phyloP scores from a whole-genome alignment of 208 protist species.

The Acanthamoeba royreba region DNA sequence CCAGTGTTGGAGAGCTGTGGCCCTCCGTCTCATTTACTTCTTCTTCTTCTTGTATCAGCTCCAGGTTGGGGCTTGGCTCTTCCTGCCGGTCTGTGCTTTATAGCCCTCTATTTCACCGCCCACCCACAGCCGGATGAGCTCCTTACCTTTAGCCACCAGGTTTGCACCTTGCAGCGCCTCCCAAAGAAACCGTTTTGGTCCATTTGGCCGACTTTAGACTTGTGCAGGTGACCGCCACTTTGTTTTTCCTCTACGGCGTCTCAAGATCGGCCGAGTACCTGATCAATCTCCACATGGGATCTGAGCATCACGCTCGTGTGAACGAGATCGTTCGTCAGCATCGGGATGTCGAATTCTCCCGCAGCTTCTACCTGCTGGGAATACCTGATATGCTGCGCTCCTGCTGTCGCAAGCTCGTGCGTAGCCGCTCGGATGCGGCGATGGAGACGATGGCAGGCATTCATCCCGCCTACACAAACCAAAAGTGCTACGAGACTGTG shows the following conservation, averaged over 20 bases:
- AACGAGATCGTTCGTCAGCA: not conserved
- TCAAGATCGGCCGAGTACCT: not conserved
- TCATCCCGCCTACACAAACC: constrained; percentile 22
- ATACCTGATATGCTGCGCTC: not conserved
- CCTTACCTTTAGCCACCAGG: not conserved
- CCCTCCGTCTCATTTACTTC: not conserved
- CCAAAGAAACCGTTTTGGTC: too few species aligned
- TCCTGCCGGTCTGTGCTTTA: not conserved
- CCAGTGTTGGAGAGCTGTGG: too few species aligned
- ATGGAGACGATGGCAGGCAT: not conserved
- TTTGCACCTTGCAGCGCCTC: too few species aligned
- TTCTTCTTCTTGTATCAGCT: not conserved
- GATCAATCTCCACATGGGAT: not conserved
- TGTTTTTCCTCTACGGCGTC: constrained; percentile 15
- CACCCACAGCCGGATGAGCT: constrained; percentile 6
- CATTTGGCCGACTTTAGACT: not conserved
- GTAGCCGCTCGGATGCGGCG: not conserved
- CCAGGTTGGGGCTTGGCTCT: constrained; percentile 6
- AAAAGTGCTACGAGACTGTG: constrained; percentile 15
- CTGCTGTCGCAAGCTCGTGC: not conserved
- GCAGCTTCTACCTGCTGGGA: not conserved
- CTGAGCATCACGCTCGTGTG: not conserved
- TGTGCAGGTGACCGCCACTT: not conserved
- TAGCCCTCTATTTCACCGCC: not conserved
- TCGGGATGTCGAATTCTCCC: not conserved